These are phyloP conservation scores for Linum trigynum DNA, from an alignment of 345 rosid species.

Conservation along the genomic window DNA sequence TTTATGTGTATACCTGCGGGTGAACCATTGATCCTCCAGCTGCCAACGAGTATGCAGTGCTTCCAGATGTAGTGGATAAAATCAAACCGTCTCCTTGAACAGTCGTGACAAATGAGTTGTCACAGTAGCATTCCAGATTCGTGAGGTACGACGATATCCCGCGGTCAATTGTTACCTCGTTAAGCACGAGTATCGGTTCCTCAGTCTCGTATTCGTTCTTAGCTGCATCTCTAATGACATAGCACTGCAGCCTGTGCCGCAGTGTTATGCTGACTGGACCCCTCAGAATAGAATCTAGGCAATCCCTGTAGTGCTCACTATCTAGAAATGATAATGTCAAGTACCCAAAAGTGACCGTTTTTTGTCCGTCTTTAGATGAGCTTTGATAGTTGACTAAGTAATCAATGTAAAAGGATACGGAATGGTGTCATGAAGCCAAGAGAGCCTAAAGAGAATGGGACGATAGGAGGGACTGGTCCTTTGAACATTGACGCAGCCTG, in stretches of 20 bases:
- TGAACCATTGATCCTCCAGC: constrained; percentile 99
- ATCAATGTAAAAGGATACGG: constrained; percentile 53
- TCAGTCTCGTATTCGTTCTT: constrained; percentile 62
- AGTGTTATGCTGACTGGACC: constrained; percentile 94
- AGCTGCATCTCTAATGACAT: constrained; percentile 72
- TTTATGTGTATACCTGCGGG: constrained; percentile 61
- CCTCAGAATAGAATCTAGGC: constrained; percentile 60
- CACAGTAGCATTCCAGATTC: constrained; percentile 94
- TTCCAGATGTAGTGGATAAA: constrained; percentile 92
- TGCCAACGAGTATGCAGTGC: constrained; percentile 97
- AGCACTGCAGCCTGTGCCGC: constrained; percentile 80
- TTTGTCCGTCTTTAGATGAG: neutral
- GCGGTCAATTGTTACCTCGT: constrained; percentile 98
- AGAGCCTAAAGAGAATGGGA: constrained; percentile 93
- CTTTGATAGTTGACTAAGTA: neutral
- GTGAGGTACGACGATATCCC: constrained; percentile 92
- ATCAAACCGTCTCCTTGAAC: constrained; percentile 99
- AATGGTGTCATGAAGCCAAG: constrained; percentile 99
- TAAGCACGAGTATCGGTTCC: constrained; percentile 69
- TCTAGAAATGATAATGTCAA: constrained; percentile 39
- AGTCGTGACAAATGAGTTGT: constrained; percentile 83
- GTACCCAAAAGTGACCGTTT: neutral
- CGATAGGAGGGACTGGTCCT: constrained; percentile 97
- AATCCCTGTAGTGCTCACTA: constrained; percentile 76
- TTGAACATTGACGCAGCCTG: constrained; percentile 99